These are phyloP conservation scores for Solanum neorickii DNA, from an alignment of 257 asterid species.

Conservation along the genomic window DNA sequence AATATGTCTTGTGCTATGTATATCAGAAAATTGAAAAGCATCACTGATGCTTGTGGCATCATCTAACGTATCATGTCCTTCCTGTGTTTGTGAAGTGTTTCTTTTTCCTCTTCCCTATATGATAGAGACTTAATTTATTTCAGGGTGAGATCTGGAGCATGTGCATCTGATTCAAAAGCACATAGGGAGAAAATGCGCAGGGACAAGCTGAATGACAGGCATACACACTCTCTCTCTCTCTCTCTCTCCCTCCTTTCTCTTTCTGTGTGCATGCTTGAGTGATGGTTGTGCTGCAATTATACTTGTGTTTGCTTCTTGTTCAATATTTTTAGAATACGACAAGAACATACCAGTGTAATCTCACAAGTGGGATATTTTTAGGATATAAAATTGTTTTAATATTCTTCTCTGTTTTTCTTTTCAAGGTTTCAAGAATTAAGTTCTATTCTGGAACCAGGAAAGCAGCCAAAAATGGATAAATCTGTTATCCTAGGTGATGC, in stretches of 20 bases:
- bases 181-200: conserved; percentile 51
- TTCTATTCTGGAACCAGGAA: conserved; percentile 45
- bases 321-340: neutral
- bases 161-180: conserved; percentile 48
- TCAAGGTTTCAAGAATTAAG: conserved; percentile 52
- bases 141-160: conserved; percentile 30
- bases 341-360: neutral
- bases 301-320: neutral
- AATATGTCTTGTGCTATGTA: neutral
- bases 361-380: neutral
- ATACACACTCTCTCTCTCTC: conserved; percentile 4
- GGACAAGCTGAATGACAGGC: conserved; percentile 52
- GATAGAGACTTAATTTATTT: neutral
- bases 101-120: neutral
- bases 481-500: conserved; percentile 38
- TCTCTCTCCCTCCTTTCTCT: neutral
- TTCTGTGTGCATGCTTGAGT: neutral
- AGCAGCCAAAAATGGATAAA: conserved; percentile 49
- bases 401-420: neutral
- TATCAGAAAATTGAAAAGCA: neutral
- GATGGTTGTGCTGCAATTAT: neutral
- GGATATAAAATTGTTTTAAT: neutral
- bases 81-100: neutral
- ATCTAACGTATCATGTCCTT: neutral
- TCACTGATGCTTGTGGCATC: neutral